These are phyloP conservation scores for Candida verbasci DNA, from an alignment of 805 yeast species.

Conservation along the genomic window DNA sequence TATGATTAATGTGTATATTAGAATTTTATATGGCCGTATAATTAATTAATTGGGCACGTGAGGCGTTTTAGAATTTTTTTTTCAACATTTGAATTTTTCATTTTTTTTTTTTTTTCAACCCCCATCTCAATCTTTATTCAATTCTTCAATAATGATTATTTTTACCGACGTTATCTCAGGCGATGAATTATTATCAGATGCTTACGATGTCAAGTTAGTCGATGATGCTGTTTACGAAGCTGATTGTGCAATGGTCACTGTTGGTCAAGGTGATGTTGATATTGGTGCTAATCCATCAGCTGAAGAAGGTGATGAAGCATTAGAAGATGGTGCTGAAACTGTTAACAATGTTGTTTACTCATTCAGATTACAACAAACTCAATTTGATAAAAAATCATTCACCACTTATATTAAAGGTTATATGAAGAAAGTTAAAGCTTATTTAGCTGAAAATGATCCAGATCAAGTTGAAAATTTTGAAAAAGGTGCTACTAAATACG, in stretches of 20 bases:
- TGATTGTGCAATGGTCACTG: constrained; percentile 88
- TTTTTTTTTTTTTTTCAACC: constrained; percentile 6
- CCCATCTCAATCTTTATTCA: constrained; percentile 2
- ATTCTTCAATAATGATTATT: constrained; percentile 30
- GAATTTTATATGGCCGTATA: no score
- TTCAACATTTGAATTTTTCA: constrained; percentile 4
- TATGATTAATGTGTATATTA: no score
- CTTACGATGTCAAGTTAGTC: constrained; percentile 84
- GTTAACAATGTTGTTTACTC: constrained; percentile 99
- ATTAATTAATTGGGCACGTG: no score
- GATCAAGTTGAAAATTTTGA: constrained; percentile 84
- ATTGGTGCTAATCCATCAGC: constrained; percentile 99
- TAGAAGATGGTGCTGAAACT: constrained; percentile 81
- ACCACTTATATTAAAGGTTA: constrained; percentile 95
- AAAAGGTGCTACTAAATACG: constrained; percentile 96
- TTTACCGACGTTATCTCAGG: constrained; percentile 77
- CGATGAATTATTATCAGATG: constrained; percentile 96
- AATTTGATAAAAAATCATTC: constrained; percentile 97
- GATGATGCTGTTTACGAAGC: constrained; percentile 95
- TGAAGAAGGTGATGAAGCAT: constrained; percentile 82
- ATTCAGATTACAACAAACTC: constrained; percentile 94
- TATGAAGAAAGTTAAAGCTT: constrained; percentile 94
- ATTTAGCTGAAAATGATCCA: constrained; percentile 85
- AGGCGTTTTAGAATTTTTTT: constrained; percentile 2
- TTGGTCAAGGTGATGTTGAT: constrained; percentile 89